Conservation (phyloP, 2,329 filamentous ascomycete genomes). For the Arthroderma sp. region DNA sequence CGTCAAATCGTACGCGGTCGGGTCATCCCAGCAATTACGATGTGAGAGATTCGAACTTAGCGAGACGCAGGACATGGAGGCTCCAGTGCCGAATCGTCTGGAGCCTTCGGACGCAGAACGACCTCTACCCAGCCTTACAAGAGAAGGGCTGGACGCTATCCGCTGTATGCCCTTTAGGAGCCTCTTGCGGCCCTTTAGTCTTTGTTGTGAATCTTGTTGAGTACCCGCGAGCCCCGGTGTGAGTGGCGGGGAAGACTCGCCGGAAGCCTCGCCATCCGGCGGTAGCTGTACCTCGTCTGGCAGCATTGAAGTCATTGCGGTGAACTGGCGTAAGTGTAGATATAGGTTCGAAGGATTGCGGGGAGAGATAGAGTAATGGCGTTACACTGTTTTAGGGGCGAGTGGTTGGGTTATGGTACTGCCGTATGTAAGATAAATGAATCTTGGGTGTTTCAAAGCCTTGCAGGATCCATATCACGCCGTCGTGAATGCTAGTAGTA, state of each 20-base stretch:
- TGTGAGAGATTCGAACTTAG: slow-evolving; percentile 44
- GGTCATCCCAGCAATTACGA: slow-evolving; percentile 42
- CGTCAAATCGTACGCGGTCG: slow-evolving; percentile 15
- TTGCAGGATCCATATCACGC: neutral
- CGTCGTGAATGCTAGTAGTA: too few species aligned
- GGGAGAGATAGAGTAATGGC: neutral
- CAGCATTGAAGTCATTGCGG: slow-evolving; percentile 20
- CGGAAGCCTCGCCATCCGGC: slow-evolving; percentile 21
- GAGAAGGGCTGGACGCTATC: slow-evolving; percentile 67
- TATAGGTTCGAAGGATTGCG: neutral
- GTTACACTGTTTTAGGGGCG: neutral
- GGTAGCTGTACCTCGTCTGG: slow-evolving; percentile 23
- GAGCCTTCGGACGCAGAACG: slow-evolving; percentile 50
- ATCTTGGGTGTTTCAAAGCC: neutral
- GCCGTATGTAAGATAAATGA: neutral
- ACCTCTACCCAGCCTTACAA: slow-evolving; percentile 51
- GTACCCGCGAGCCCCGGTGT: neutral
- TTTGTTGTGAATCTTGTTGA: slow-evolving; percentile 30
- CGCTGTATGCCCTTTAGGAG: slow-evolving; percentile 64
- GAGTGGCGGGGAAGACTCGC: neutral
- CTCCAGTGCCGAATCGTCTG: slow-evolving; percentile 46
- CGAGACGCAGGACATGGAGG: slow-evolving; percentile 54
- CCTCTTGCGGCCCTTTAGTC: slow-evolving; percentile 56
- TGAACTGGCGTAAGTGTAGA: neutral
- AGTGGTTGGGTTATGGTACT: neutral